These are phyloP conservation scores for Chiua sp. DNA, from an alignment of 1,284 basidiomycete genomes.

Conservation along the genomic window DNA sequence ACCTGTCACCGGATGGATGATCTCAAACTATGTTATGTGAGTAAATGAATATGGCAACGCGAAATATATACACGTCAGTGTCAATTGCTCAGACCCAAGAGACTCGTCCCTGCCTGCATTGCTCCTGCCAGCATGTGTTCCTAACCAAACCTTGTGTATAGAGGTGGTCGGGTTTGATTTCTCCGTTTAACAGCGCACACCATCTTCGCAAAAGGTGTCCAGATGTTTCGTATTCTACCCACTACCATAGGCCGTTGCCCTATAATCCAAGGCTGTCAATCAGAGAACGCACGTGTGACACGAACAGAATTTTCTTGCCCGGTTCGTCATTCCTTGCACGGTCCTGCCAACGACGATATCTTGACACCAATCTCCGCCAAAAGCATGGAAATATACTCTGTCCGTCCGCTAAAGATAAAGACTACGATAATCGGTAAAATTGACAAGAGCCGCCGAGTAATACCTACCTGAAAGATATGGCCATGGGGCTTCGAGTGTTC, in stretches of 20 bases:
- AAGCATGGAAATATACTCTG: constrained; percentile 56
- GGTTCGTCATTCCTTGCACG: constrained; percentile 49
- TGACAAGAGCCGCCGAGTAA: background rate
- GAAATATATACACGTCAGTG: too few relatives aligned
- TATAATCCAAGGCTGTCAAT: constrained; percentile 22
- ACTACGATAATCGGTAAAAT: background rate
- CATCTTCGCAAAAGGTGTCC: constrained; percentile 51
- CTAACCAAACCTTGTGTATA: constrained; percentile 47
- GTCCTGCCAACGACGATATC: constrained; percentile 52
- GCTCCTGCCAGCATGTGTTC: constrained; percentile 32
- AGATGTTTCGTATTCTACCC: constrained; percentile 49
- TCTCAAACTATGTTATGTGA: too few relatives aligned
- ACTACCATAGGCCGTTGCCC: constrained; percentile 56
- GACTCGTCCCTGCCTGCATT: too few relatives aligned
- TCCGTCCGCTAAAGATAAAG: constrained; percentile 46
- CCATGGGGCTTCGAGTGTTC: constrained; percentile 50
- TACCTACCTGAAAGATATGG: constrained; percentile 55
- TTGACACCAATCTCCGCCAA: constrained; percentile 52
- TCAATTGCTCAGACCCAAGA: too few relatives aligned
- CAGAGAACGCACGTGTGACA: background rate
- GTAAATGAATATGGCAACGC: too few relatives aligned
- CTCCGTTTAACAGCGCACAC: constrained; percentile 64
- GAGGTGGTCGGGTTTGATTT: constrained; percentile 61
- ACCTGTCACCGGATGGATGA: too few relatives aligned
- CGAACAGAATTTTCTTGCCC: constrained; percentile 40